Conservation (phyloP, 305 asterid genomes). For the Rubia balearica region DNA sequence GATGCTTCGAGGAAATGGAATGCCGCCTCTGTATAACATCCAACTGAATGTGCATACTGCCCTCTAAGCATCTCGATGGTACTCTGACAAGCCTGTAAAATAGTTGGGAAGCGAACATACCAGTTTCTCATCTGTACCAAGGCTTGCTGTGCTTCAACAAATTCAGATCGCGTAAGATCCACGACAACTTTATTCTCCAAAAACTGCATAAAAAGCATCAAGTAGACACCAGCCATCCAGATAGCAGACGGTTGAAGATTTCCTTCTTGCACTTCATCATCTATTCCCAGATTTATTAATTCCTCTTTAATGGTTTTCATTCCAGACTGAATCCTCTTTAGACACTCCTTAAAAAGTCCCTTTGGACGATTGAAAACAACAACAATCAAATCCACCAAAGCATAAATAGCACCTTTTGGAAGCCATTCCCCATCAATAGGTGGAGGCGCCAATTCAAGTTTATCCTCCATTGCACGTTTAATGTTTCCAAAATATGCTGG, state of each 20-base stretch:
- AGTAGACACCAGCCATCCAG: constrained; percentile 92
- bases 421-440: constrained; percentile 99
- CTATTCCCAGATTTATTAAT: constrained; percentile 68
- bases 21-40: constrained; percentile 75
- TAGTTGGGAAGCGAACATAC: constrained; percentile 84
- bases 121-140: constrained; percentile 85
- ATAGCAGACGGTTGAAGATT: constrained; percentile 90
- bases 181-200: constrained; percentile 90
- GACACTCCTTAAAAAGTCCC: constrained; percentile 81
- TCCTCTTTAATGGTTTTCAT: constrained; percentile 73
- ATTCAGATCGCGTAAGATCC: constrained; percentile 90
- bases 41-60: constrained; percentile 87
- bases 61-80: constrained; percentile 88
- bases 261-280: constrained; percentile 67
- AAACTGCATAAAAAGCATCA: constrained; percentile 87
- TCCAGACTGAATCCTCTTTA: constrained; percentile 85
- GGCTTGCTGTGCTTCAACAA: constrained; percentile 89
- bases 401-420: constrained; percentile 92
- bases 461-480: constrained; percentile 67
- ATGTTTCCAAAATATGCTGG: constrained; percentile 93
- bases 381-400: constrained; percentile 84
- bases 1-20: constrained; percentile 92
- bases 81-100: constrained; percentile 90
- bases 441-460: constrained; percentile 87
- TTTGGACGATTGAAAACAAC: constrained; percentile 89